Percentiles rank a stretch among this genome's conserved stretches.
Conservation (phyloP, 2,329 filamentous ascomycete genomes). For the Ophiocordyceps unilateralis region DNA sequence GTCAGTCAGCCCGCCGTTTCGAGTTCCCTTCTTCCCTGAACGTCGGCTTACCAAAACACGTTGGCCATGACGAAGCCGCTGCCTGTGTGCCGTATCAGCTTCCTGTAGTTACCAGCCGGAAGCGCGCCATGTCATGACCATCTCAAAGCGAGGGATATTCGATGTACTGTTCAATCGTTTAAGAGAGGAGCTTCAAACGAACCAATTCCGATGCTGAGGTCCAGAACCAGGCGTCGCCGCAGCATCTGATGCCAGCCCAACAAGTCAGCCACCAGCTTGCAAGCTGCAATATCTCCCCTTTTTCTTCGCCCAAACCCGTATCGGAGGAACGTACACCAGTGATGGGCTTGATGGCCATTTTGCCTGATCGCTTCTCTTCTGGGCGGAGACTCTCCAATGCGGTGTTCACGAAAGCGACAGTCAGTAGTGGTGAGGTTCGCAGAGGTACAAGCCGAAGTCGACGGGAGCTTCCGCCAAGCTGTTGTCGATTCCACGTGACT, state of each 20-base stretch:
- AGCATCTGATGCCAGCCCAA: slow-evolving; percentile 32
- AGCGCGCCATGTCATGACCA: neutral
- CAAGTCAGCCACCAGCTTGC: slow-evolving; percentile 2
- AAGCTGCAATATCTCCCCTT: neutral
- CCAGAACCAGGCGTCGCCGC: slow-evolving; percentile 38
- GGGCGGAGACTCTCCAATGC: slow-evolving; percentile 3
- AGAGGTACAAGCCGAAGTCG: neutral
- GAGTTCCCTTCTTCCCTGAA: neutral
- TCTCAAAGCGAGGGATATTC: neutral
- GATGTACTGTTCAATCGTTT: neutral
- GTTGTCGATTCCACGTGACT: neutral
- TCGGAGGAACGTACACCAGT: slow-evolving; percentile 34
- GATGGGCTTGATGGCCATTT: slow-evolving; percentile 39
- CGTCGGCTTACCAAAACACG: slow-evolving; percentile 34
- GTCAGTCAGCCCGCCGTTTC: neutral
- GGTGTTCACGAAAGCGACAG: too few species aligned
- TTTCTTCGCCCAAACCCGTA: slow-evolving; percentile 12
- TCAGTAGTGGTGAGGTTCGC: too few species aligned
- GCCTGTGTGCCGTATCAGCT: slow-evolving; percentile 17
- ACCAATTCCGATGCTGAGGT: slow-evolving; percentile 39
- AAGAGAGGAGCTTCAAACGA: slow-evolving; percentile 12
- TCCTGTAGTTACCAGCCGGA: neutral
- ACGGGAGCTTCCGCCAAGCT: neutral
- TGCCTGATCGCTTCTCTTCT: slow-evolving; percentile 12
- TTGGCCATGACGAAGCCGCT: slow-evolving; percentile 36